phyloP scores from a whole-genome alignment of 345 rosid genomes.

The Acer negundo region DNA sequence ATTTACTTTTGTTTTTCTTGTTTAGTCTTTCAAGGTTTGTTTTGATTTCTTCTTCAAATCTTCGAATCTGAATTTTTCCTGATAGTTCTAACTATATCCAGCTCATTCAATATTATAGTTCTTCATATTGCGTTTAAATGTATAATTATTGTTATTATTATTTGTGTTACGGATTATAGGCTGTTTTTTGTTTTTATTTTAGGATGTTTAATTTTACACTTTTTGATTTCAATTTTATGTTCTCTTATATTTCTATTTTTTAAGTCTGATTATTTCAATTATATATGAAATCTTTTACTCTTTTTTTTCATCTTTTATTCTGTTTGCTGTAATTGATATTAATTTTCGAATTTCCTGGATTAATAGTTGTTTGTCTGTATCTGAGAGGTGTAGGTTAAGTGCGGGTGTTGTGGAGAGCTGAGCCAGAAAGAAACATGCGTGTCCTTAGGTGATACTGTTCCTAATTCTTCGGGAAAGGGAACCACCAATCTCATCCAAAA shows the following conservation, averaged over 20 bases:
- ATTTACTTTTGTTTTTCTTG: neutral
- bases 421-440: constrained; percentile 84
- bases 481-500: constrained; percentile 81
- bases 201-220: neutral
- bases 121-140: neutral
- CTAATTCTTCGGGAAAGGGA: constrained; percentile 56
- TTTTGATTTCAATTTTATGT: neutral
- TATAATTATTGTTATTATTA: too few species aligned
- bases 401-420: constrained; percentile 79
- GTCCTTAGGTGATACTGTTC: constrained; percentile 59
- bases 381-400: constrained; percentile 56
- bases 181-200: neutral
- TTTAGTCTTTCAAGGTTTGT: neutral
- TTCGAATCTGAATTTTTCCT: neutral
- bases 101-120: neutral
- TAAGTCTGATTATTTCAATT: neutral
- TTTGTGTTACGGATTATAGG: neutral
- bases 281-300: neutral
- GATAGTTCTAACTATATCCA: neutral
- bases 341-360: neutral
- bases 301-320: neutral
- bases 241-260: neutral
- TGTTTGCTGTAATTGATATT: neutral
- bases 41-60: neutral
- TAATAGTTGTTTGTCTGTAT: constrained; percentile 7